These are phyloP conservation scores for Calycina marina DNA, from an alignment of 2,329 filamentous ascomycete species.

Conservation along the genomic window DNA sequence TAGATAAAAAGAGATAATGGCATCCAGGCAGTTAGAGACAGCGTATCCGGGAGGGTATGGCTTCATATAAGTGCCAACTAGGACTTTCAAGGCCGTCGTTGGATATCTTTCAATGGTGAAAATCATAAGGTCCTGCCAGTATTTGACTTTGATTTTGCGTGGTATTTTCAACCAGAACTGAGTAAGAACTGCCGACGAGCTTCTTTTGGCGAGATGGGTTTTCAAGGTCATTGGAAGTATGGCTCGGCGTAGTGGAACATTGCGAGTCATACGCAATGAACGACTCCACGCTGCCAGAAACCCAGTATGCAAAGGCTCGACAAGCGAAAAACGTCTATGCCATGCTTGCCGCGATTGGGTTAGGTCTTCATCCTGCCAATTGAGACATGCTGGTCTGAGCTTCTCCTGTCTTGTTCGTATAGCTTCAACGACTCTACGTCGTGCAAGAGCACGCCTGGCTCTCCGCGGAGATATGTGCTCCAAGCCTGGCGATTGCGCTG, in stretches of 20 bases:
- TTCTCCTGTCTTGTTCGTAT: no score
- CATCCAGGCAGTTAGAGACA: conserved; percentile 14
- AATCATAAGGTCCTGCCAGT: conserved; percentile 15
- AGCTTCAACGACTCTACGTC: no score
- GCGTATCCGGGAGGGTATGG: conserved; percentile 11
- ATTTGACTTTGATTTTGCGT: neutral
- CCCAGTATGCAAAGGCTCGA: neutral
- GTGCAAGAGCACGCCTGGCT: no score
- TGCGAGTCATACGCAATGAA: neutral
- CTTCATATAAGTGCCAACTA: conserved; percentile 11
- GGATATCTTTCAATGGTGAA: conserved; percentile 9
- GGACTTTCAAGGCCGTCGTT: conserved; percentile 11
- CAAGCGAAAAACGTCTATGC: neutral
- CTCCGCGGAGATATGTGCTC: no score
- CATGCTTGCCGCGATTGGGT: neutral
- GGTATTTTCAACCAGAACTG: conserved; percentile 5
- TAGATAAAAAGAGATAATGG: conserved; percentile 11
- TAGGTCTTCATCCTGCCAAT: no score
- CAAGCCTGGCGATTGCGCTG: no score
- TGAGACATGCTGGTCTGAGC: no score
- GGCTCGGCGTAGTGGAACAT: neutral
- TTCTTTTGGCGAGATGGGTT: conserved; percentile 1
- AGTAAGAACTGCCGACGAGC: conserved; percentile 1
- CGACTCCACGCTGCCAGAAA: neutral
- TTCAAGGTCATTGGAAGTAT: neutral